Evolutionary conservation across 73 alveolate species (phyloP), one percentile per base, ranked within the genome.

Genomic region (Stentor coeruleus): DNA sequence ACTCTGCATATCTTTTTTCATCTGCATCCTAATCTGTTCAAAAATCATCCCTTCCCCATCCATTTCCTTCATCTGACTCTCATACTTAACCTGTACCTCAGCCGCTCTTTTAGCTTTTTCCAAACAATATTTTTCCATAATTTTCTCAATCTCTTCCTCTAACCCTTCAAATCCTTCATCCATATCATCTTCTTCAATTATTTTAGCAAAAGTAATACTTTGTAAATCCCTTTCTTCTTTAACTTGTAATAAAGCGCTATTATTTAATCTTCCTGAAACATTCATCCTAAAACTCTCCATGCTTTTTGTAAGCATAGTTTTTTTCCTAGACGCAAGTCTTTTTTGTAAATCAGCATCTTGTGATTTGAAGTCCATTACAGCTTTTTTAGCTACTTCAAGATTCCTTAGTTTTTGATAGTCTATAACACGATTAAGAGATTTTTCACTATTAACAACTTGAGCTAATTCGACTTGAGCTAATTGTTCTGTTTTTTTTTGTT

Each of bases 301-400:
- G n/a, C 40, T 20, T 66, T 66, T 66, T 20, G n/a, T 66, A 20
- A 66, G n/a, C 2, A 31, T 66, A 37, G 37, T 15, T 40, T 66
- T 20, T 2, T 66, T 66, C 2, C 79, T 66, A 0, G 79, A 66
- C 1, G 40, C 37, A 26, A 66, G 79, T 2, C 79, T 20, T 33
- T 31, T 20, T 1, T 31, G n/a, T 2, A 66, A 33, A 33, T 66
- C 79, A 2, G 36, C n/a, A 40, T 66, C 79, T 66, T 66, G 79
- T 37, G 79, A 20, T 66, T 31, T 66, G 79, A 66, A 66, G 79
- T 66, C 79, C 37, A 31, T 20, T 26, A 33, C 79, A 11, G 79
- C 79, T 66, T 66, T 66, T 26, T 26, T 26, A 66, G 79, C 79
- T 26, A 40, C 33, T 66, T 66, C 79, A 20, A 20, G n/a, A 20